Percentiles rank a stretch among this genome's conserved stretches.
These are phyloP conservation scores for Heritiera littoralis DNA, from an alignment of 345 rosid genomes.

Conservation along the genomic window DNA sequence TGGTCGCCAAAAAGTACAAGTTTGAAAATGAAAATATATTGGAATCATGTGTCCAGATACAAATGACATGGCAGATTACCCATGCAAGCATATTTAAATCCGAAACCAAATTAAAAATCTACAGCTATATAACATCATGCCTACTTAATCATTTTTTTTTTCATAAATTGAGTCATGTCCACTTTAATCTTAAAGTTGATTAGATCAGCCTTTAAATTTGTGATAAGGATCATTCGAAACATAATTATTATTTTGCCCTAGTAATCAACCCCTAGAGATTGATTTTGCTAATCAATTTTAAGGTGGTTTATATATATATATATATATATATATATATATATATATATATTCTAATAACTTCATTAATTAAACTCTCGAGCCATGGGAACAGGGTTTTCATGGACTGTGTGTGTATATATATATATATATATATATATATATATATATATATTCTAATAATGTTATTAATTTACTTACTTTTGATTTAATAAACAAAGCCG, in stretches of 20 bases:
- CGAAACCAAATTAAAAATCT: background rate
- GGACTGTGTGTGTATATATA: too few species aligned
- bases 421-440: too few species aligned
- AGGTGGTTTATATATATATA: too few species aligned
- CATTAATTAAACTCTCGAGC: too few species aligned
- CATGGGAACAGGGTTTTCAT: too few species aligned
- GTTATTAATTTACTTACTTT: too few species aligned
- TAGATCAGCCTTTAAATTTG: constrained; percentile 24
- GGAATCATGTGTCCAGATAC: background rate
- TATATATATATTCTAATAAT: too few species aligned
- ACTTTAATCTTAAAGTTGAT: constrained; percentile 20
- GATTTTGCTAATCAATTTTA: background rate
- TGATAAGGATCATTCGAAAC: constrained; percentile 13
- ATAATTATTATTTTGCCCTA: constrained; percentile 14
- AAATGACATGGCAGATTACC: background rate
- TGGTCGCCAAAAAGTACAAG: background rate
- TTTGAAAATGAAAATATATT: background rate
- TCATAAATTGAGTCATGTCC: constrained; percentile 1
- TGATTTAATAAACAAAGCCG: too few species aligned
- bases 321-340: too few species aligned
- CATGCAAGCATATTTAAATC: background rate
- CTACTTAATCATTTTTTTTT: background rate
- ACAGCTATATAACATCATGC: background rate
- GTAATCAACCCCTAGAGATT: constrained; percentile 7
- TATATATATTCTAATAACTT: too few species aligned